These are phyloP conservation scores for Candida yuanshanica DNA, from an alignment of 805 yeast genomes.

Conservation along the genomic window DNA sequence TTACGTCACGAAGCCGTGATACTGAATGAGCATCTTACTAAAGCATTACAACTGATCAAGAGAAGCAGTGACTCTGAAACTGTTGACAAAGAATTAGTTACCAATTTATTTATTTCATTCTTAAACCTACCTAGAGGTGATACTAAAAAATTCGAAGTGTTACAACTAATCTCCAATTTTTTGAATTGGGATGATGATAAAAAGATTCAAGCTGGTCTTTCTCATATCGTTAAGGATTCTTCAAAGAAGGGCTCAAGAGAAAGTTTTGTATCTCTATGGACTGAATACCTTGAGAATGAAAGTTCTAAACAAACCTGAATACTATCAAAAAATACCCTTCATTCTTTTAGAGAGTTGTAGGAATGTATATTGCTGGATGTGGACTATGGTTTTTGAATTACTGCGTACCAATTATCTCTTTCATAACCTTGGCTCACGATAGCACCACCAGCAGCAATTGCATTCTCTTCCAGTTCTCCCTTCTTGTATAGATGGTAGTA, in stretches of 20 bases:
- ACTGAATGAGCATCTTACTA: constrained; percentile 90
- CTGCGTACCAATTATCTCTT: constrained; percentile 90
- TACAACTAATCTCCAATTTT: constrained; percentile 75
- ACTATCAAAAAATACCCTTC: not conserved
- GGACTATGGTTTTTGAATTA: constrained; percentile 26
- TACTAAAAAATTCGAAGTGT: constrained; percentile 88
- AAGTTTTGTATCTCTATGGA: constrained; percentile 72
- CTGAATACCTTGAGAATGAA: constrained; percentile 73
- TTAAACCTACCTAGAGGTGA: constrained; percentile 88
- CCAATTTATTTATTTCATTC: constrained; percentile 81
- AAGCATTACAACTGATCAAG: constrained; percentile 80
- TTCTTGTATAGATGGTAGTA: constrained; percentile 82
- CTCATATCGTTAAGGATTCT: constrained; percentile 26
- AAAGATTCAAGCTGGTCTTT: constrained; percentile 68
- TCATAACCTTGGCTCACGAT: constrained; percentile 79
- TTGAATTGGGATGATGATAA: constrained; percentile 86
- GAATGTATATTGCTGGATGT: no score
- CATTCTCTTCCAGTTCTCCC: constrained; percentile 79
- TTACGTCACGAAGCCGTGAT: constrained; percentile 92
- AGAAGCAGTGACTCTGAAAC: constrained; percentile 68
- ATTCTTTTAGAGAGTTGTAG: no score
- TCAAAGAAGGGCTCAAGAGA: constrained; percentile 26
- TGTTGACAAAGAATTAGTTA: constrained; percentile 83
- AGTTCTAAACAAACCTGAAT: constrained; percentile 25
- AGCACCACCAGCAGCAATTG: constrained; percentile 60